Evolutionary conservation across 2,329 filamentous ascomycete species (phyloP).

Genomic region (Alternaria sp.): DNA sequence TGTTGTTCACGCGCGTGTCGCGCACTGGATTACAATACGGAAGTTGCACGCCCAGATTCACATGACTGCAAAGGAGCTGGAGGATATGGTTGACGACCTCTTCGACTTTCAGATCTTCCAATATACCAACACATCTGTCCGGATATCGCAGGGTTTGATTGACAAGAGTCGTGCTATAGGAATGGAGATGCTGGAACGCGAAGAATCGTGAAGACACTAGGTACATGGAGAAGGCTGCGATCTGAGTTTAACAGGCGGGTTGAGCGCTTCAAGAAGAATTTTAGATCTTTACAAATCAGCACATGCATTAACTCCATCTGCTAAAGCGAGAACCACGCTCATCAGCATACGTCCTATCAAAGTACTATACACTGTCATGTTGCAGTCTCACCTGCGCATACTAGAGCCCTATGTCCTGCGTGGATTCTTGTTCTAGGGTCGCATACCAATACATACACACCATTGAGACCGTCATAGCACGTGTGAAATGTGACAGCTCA

Average conservation of each 20-base stretch:
- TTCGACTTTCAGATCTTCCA: background rate
- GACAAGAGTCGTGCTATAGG: background rate
- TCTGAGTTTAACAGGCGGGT: background rate
- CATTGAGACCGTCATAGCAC: background rate
- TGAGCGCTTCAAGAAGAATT: background rate
- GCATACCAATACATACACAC: background rate
- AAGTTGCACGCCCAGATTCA: background rate
- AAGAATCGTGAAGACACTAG: background rate
- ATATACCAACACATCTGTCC: background rate
- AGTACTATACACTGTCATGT: background rate
- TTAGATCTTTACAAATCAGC: background rate
- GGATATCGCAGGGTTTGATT: background rate
- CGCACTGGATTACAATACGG: background rate
- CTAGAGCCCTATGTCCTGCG: background rate
- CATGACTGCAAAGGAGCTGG: background rate
- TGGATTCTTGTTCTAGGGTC: background rate
- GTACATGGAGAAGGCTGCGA: background rate
- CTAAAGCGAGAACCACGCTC: background rate
- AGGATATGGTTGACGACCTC: background rate
- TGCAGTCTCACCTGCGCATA: background rate
- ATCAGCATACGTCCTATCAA: background rate
- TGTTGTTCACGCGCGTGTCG: background rate
- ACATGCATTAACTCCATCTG: background rate
- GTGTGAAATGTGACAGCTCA: background rate
- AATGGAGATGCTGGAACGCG: background rate